Base-by-base conservation (phyloP, 2,329 filamentous ascomycete species). In the Acrodontium crateriforme region DNA sequence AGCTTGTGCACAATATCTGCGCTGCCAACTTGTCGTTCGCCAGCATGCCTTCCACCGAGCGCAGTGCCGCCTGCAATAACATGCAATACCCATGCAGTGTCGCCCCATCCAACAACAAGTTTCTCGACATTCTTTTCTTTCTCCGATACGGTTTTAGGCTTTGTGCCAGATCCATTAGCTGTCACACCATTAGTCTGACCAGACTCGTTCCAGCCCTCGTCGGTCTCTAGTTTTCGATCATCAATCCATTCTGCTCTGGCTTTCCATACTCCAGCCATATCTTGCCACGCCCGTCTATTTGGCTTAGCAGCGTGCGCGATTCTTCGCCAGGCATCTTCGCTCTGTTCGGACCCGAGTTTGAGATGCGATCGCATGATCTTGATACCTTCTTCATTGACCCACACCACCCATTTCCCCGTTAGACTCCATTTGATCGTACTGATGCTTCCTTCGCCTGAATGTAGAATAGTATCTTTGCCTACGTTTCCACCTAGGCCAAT, bases 251-350 rank as follows among this genome's bases (percentile, higher is more conserved):
- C 84, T 1, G 75, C 74, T 13, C 85, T 69, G 2, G 81, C 82
- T 58, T 87, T 93, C 85, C 89, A 95, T 3, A 94, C 82, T 25
- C 79, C 72, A 0, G 85, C 85, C 85, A 98, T 94, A 22, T 92
- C 84, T 41, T 94, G 83, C 83, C 89, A 95, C 31, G 78, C 75
- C 6, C 78, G 74, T 4, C 78, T 79, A 44, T 83, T 80, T 2
- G 89, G 89, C 23, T 84, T 72, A 48, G 92, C 84, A 35, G 92
- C 77, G 49, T 95, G 87, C 14, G 82, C 85, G 37, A 98, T 82
- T 7, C 87, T 71, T 54, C 89, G 92, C 91, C 91, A 98, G 2
- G 85, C 82, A 39, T 78, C 75, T 10, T 94, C 85, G 2, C 68
- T 60, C 46, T 92, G 78, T 9, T 67, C 67, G 37, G 64, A 74